phyloP scores from a whole-genome alignment of 805 yeast genomes.

The Ogataea pignaliae region DNA sequence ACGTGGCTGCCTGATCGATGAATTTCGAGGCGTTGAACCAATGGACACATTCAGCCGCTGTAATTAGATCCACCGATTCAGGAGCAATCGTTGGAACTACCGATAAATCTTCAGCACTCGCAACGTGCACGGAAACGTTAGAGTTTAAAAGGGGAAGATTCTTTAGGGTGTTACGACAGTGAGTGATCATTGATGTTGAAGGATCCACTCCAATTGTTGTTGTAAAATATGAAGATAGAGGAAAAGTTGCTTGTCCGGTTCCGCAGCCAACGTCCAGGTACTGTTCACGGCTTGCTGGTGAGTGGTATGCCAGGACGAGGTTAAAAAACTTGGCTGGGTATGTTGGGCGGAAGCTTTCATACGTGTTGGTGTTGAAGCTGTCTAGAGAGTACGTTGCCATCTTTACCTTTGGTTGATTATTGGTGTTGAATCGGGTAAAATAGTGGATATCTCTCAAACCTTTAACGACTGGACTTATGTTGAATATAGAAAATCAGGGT shows the following conservation, averaged over 20 bases:
- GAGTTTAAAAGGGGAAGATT: constrained; percentile 2
- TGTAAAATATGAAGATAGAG: constrained; percentile 41
- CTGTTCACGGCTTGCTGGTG: constrained; percentile 29
- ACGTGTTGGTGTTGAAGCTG: constrained; percentile 45
- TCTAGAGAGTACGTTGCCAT: constrained; percentile 59
- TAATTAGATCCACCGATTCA: constrained; percentile 52
- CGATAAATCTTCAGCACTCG: constrained; percentile 26
- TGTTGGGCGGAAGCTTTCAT: constrained; percentile 56
- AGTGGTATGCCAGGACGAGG: constrained; percentile 33
- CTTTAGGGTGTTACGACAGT: constrained; percentile 29
- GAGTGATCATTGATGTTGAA: constrained; percentile 50
- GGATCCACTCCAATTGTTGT: constrained; percentile 60
- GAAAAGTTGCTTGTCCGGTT: constrained; percentile 67
- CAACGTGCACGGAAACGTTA: constrained; percentile 18
- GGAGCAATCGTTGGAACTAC: constrained; percentile 12
- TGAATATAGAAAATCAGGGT: too few relatives aligned
- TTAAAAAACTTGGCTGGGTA: constrained; percentile 51
- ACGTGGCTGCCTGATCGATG: constrained; percentile 37
- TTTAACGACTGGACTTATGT: too few relatives aligned
- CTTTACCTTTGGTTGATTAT: background rate
- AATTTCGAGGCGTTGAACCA: constrained; percentile 56
- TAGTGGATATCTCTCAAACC: too few relatives aligned
- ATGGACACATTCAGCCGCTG: constrained; percentile 77
- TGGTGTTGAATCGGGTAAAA: too few relatives aligned
- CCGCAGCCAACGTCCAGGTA: constrained; percentile 74